Base-by-base conservation (phyloP, 2,329 filamentous ascomycete genomes). In the Pseudogymnoascus destructans region DNA sequence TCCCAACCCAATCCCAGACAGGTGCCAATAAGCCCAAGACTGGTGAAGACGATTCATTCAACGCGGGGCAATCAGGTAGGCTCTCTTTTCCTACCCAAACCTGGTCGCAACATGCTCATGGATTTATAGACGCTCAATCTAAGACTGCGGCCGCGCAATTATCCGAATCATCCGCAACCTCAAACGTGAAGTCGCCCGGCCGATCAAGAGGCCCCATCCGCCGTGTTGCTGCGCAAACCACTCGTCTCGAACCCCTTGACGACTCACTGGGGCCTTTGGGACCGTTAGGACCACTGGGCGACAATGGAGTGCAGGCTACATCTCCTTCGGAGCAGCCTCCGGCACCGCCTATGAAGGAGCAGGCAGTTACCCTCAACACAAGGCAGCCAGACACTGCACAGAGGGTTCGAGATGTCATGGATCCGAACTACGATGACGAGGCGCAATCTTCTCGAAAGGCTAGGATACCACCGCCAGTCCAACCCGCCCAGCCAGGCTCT, bases 251-350 rank as follows among this genome's bases (percentile, higher is more conserved):
- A 72, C 85, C 85, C 61, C 85, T 89, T 64, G 81, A 85, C 68
- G 80, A 84, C 63, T 85, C 86, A 59, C 79, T 91, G 49, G 89
- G 88, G 1, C 88, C 88, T 19, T 75, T 95, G 57, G 88, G 88
- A 60, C 85, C 84, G 2, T 32, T 52, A 13, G 54, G 54, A n/a
- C 55, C 58, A 58, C 71, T 85, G 25, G 80, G 80, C 57, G 78
- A 78, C 60, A 73, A 73, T 67, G 65, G 67, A 35, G 66, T 68
- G 54, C 62, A 66, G 63, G 61, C 66, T 59, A 58, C 66, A 59
- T 36, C 68, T 46, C 70, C 62, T 64, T 55, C 66, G 63, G 78
- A 80, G 40, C 77, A 81, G 61, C 86, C 86, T 59, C 86, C 86
- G n/a, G 83, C 74, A 60, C 84, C 83, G 46, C 84, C 84, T 32